These are phyloP conservation scores for Hypholoma sublateritium DNA, from an alignment of 768 basidiomycete genomes.

Conservation along the genomic window DNA sequence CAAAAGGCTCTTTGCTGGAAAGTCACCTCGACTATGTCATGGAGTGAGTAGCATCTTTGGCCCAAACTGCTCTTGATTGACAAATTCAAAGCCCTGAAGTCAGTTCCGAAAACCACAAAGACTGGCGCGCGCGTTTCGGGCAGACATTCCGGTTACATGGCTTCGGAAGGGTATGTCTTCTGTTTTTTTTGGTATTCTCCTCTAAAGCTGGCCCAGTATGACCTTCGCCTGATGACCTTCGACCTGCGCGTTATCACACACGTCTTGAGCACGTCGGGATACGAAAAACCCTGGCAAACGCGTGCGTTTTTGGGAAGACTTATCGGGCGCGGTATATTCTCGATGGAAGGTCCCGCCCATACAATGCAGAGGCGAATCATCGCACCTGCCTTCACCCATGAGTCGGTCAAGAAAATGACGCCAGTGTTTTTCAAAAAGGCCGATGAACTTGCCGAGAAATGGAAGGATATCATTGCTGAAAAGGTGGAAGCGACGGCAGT, in stretches of 20 bases:
- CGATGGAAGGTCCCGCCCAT: conserved; percentile 53
- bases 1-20: conserved; percentile 38
- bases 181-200: background rate
- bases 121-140: conserved; percentile 46
- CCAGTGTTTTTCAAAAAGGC: conserved; percentile 54
- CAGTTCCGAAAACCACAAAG: conserved; percentile 38
- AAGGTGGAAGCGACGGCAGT: conserved; percentile 7
- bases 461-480: conserved; percentile 32
- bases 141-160: conserved; percentile 56
- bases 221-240: conserved; percentile 53
- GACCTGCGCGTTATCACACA: conserved; percentile 49
- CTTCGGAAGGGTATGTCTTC: conserved; percentile 42
- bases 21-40: conserved; percentile 45
- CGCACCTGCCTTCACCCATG: conserved; percentile 48
- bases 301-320: conserved; percentile 44
- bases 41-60: conserved; percentile 39
- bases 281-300: conserved; percentile 61
- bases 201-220: conserved; percentile 34
- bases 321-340: conserved; percentile 54
- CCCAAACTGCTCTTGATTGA: background rate
- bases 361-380: conserved; percentile 45
- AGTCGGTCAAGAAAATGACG: conserved; percentile 42
- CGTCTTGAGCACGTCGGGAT: conserved; percentile 45
- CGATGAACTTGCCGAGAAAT: conserved; percentile 45
- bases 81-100: conserved; percentile 37